Evolutionary conservation across 805 yeast species (phyloP).

Genomic region (Zygoascus ofunaensis): DNA sequence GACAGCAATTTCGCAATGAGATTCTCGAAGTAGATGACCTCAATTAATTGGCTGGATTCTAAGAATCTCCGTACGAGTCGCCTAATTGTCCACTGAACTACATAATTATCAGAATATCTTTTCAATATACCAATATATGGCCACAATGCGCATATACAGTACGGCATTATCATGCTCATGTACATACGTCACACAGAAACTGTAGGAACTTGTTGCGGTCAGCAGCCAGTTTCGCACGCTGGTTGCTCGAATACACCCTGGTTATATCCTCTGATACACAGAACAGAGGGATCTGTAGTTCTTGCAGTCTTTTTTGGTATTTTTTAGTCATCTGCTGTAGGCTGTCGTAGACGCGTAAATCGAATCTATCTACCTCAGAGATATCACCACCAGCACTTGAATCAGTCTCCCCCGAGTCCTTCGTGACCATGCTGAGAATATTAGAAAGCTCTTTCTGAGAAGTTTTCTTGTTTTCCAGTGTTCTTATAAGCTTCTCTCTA

Average conservation of each 20-base stretch:
- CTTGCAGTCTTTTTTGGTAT: constrained; percentile 7
- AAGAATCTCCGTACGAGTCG: no score
- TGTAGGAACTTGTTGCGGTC: constrained; percentile 15
- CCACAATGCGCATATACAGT: no score
- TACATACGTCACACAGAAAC: constrained; percentile 12
- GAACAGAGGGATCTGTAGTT: constrained; percentile 17
- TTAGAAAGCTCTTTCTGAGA: constrained; percentile 9
- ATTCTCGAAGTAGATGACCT: neutral
- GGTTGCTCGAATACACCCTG: neutral
- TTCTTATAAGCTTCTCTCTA: constrained; percentile 7
- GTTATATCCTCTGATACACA: constrained; percentile 5
- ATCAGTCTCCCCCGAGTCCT: constrained; percentile 3
- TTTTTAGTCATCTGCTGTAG: constrained; percentile 4
- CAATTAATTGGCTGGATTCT: no score
- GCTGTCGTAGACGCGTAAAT: constrained; percentile 10
- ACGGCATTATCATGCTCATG: no score
- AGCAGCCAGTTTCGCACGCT: constrained; percentile 1
- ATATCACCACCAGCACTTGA: neutral
- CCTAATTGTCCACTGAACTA: no score
- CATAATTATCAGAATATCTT: no score
- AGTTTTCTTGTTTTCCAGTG: constrained; percentile 6
- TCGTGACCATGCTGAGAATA: constrained; percentile 11
- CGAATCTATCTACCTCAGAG: constrained; percentile 11
- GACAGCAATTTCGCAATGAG: neutral
- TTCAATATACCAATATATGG: no score